Evolutionary conservation across 139 green algal genomes (phyloP), one percentile per base, ranked within the genome.

Genomic region (Ettlia oleoabundans): DNA sequence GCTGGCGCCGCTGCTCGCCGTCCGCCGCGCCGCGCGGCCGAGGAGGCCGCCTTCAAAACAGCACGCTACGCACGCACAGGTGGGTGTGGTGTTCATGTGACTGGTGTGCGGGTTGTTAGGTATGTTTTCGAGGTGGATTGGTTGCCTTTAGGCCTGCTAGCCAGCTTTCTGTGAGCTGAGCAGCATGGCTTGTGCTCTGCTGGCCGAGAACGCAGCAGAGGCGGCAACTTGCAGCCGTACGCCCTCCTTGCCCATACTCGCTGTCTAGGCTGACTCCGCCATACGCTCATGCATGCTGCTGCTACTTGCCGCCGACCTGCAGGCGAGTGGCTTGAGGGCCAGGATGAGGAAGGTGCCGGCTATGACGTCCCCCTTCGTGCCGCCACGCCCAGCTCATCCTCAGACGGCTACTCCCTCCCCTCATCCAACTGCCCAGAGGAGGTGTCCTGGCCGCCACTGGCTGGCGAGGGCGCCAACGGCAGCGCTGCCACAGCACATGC

Each of bases 341-440:
- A 3, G 32, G 71, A 84, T 24, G 30, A 53, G 30, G 78, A 40
- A 22, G 30, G 28, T 22, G 26, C 35, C 9, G 61, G 51, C 38
- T 42, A 32, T 70, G 63, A 74, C 33, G 51, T 33, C 63, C 38
- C 15, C 28, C 67, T 70, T 69, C 53, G 65, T 28, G 66, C 66
- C 35, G 73, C 58, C 65, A 62, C 67, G 65, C 74, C 77, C 40
- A 58, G 73, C 42, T 55, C 83, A 32, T 81, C 82, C 28, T 62
- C 43, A 5, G 61, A 51, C 35, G 72, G 61, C 77, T 42, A 35
- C 58, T 84, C 75, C 38, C 78, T 77, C 13, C 84, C 71, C 52
- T 83, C 78, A 32, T 92, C 87, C 52, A 84, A 90, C 66, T 87
- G 85, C 37, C 87, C 87, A n/a, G 87, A 92, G 73, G 90, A 93